These are phyloP conservation scores for Penicillium coprophilum DNA, from an alignment of 495 filamentous ascomycete species.

Conservation along the genomic window DNA sequence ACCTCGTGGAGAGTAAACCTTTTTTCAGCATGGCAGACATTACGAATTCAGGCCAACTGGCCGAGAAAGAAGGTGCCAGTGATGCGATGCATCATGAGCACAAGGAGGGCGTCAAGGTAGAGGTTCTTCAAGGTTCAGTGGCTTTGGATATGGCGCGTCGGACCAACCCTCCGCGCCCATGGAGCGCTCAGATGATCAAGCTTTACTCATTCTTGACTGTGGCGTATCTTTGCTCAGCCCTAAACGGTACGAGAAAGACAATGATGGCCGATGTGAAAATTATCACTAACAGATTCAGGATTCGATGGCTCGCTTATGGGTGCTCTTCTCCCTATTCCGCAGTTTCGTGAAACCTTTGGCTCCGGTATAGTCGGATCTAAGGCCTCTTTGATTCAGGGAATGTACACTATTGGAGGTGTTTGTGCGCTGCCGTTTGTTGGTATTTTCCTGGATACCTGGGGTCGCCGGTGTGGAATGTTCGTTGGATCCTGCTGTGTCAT, in stretches of 20 bases:
- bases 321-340: slow-evolving; percentile 12
- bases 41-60: not conserved
- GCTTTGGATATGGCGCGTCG: slow-evolving; percentile 17
- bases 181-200: slow-evolving; percentile 14
- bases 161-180: slow-evolving; percentile 14
- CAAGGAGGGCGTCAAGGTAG: slow-evolving; percentile 14
- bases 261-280: not conserved
- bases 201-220: slow-evolving; percentile 14
- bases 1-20: not conserved
- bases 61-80: slow-evolving; percentile 4
- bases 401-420: slow-evolving; percentile 58
- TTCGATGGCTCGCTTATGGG: slow-evolving; percentile 22
- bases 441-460: slow-evolving; percentile 49
- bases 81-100: slow-evolving; percentile 9
- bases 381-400: slow-evolving; percentile 55
- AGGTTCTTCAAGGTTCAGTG: slow-evolving; percentile 17
- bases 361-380: slow-evolving; percentile 20
- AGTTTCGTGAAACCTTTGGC: slow-evolving; percentile 15
- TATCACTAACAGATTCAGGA: not conserved
- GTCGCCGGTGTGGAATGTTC: slow-evolving; percentile 63
- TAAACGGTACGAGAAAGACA: not conserved
- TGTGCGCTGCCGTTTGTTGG: slow-evolving; percentile 55
- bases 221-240: slow-evolving; percentile 13
- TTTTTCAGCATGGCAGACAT: slow-evolving; percentile 5
- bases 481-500: slow-evolving; percentile 58